phyloP scores from a whole-genome alignment of 1,284 basidiomycete genomes.

The Phellopilus nigrolimitatus region DNA sequence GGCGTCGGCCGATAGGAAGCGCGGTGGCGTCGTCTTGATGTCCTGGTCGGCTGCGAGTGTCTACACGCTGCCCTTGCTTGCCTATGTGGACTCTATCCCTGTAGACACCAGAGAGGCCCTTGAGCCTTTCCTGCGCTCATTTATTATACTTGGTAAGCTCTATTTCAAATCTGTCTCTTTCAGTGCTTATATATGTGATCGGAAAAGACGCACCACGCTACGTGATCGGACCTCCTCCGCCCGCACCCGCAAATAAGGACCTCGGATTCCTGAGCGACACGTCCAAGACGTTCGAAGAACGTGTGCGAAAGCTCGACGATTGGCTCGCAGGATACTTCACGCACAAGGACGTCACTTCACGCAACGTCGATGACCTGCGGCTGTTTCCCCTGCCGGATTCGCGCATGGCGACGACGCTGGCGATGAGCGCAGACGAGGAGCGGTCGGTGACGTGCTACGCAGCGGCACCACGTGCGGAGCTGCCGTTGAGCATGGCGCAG shows the following conservation, averaged over 20 bases:
- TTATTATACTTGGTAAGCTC: slow-evolving; percentile 20
- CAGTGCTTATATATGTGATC: neutral
- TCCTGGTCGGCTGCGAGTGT: slow-evolving; percentile 21
- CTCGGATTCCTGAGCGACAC: slow-evolving; percentile 1
- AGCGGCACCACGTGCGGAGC: slow-evolving; percentile 15
- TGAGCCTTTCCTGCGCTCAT: slow-evolving; percentile 19
- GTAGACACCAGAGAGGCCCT: slow-evolving; percentile 7
- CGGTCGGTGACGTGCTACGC: slow-evolving; percentile 6
- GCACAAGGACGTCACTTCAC: slow-evolving; percentile 18
- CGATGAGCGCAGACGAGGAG: slow-evolving; percentile 20
- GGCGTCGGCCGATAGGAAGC: slow-evolving; percentile 2
- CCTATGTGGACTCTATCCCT: slow-evolving; percentile 15
- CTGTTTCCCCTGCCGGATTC: neutral
- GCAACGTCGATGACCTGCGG: slow-evolving; percentile 10
- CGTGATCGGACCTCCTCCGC: slow-evolving; percentile 12
- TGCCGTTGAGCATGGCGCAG: neutral
- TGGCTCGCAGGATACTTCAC: slow-evolving; percentile 21
- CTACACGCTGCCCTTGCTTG: slow-evolving; percentile 12
- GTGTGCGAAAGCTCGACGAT: slow-evolving; percentile 7
- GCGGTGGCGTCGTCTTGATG: slow-evolving; percentile 20
- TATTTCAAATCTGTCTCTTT: neutral
- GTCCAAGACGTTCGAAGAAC: slow-evolving; percentile 10
- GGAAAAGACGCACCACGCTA: slow-evolving; percentile 18
- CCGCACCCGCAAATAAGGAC: neutral
- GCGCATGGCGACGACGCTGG: neutral